Percentiles rank a stretch among this genome's conserved stretches.
phyloP scores from a whole-genome alignment of 306 rosid genomes.

The Quercus aquifolioides region DNA sequence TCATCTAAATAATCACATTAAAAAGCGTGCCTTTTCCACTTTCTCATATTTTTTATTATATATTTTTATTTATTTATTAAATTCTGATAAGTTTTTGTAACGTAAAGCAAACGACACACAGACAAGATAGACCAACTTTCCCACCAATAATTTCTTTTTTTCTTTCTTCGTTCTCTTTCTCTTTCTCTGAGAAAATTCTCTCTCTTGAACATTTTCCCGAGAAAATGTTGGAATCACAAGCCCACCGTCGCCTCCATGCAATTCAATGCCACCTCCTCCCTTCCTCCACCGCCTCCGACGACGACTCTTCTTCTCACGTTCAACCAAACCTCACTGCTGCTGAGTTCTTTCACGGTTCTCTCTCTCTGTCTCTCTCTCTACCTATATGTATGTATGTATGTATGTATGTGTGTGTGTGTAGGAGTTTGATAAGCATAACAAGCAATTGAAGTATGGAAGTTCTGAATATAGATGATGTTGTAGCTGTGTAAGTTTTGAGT shows the following conservation, averaged over 20 bases:
- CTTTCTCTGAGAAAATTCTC: neutral
- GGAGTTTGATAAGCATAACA: neutral
- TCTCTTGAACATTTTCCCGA: neutral
- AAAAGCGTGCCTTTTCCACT: neutral
- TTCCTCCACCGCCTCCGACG: slow-evolving; percentile 18
- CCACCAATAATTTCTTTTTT: neutral
- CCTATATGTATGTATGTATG: neutral
- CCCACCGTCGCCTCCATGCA: slow-evolving; percentile 71
- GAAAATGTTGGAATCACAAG: slow-evolving; percentile 50
- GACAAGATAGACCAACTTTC: neutral
- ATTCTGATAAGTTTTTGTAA: neutral
- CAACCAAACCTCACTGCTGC: slow-evolving; percentile 59
- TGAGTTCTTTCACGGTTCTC: slow-evolving; percentile 69
- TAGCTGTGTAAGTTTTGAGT: neutral
- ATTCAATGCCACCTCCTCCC: slow-evolving; percentile 50
- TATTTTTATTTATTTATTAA: too few relatives aligned
- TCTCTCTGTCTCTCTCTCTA: neutral
- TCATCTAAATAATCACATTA: neutral
- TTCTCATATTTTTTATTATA: neutral
- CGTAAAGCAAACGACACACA: neutral
- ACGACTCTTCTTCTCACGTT: slow-evolving; percentile 47
- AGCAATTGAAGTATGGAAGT: neutral
- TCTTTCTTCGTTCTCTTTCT: too few relatives aligned
- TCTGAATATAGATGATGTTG: neutral
- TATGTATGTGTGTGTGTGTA: neutral